These are phyloP conservation scores for Ophiostoma angusticollis DNA, from an alignment of 2,329 filamentous ascomycete genomes.

Conservation along the genomic window DNA sequence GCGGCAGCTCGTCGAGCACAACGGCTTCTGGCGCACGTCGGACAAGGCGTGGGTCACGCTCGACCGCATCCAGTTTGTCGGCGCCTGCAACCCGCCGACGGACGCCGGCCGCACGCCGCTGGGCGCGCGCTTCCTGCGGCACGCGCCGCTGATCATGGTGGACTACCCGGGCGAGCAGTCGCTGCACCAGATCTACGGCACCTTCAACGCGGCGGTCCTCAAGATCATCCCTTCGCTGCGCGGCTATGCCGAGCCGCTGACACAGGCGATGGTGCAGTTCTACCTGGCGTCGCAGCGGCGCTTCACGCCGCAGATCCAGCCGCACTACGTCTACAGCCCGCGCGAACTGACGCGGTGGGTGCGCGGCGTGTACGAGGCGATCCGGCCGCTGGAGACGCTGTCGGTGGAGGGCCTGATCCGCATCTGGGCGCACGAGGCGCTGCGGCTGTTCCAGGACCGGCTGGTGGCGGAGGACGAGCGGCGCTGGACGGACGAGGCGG, in stretches of 20 bases:
- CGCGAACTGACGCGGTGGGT: slow-evolving; percentile 98
- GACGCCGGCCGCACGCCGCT: slow-evolving; percentile 93
- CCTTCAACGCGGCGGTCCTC: slow-evolving; percentile 89
- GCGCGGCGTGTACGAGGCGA: slow-evolving; percentile 92
- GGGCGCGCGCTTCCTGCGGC: slow-evolving; percentile 83
- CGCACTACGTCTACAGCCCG: slow-evolving; percentile 98
- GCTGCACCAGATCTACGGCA: slow-evolving; percentile 93
- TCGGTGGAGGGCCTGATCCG: slow-evolving; percentile 83
- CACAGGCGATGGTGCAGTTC: slow-evolving; percentile 93
- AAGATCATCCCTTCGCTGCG: slow-evolving; percentile 94
- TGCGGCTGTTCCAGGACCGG: slow-evolving; percentile 94
- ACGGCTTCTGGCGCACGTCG: slow-evolving; percentile 95
- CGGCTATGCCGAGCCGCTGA: slow-evolving; percentile 87
- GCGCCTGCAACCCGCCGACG: slow-evolving; percentile 94
- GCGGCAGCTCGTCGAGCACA: slow-evolving; percentile 93
- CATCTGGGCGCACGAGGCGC: slow-evolving; percentile 95
- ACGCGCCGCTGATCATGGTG: slow-evolving; percentile 98
- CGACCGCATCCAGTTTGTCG: slow-evolving; percentile 97
- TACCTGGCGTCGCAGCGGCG: slow-evolving; percentile 88
- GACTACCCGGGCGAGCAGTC: slow-evolving; percentile 96
- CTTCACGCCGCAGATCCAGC: slow-evolving; percentile 94
- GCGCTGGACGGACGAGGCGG: slow-evolving; percentile 83
- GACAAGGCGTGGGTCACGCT: slow-evolving; percentile 97
- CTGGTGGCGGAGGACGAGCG: slow-evolving; percentile 89
- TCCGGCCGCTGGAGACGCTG: slow-evolving; percentile 78